Conservation (phyloP, 2,329 filamentous ascomycete species). For the Aureobasidium vineae region DNA sequence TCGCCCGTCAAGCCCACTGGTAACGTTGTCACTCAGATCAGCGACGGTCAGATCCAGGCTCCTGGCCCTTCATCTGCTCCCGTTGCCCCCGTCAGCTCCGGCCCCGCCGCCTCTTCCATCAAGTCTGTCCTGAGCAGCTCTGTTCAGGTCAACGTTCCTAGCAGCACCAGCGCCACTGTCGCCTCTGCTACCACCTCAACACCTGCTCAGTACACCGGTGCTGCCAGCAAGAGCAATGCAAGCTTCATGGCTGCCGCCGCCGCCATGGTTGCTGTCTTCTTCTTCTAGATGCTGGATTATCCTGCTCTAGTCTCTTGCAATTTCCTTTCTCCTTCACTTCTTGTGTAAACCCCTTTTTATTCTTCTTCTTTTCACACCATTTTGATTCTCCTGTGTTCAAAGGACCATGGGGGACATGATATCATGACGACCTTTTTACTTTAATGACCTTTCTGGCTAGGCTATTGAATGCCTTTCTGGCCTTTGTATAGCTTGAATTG, state of each 20-base stretch:
- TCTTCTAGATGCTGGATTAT: slow-evolving; percentile 12
- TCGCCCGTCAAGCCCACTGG: slow-evolving; percentile 11
- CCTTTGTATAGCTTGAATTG: background rate
- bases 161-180: slow-evolving; percentile 4
- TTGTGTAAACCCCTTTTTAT: slow-evolving; percentile 1
- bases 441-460: slow-evolving; percentile 1
- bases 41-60: slow-evolving; percentile 26
- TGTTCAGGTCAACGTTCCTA: slow-evolving; percentile 1
- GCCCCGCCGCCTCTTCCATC: background rate
- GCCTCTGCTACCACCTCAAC: slow-evolving; percentile 27
- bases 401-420: background rate
- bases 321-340: slow-evolving; percentile 14
- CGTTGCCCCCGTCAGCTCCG: background rate
- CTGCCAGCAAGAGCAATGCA: slow-evolving; percentile 41
- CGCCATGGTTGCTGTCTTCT: slow-evolving; percentile 43
- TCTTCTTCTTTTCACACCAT: background rate
- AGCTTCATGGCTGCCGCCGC: slow-evolving; percentile 42
- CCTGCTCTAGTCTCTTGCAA: background rate
- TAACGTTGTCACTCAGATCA: slow-evolving; percentile 21
- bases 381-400: background rate
- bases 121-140: slow-evolving; percentile 3
- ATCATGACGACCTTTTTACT: slow-evolving; percentile 6
- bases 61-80: slow-evolving; percentile 4
- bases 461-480: too few relatives aligned
- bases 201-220: slow-evolving; percentile 38